Evolutionary conservation across 805 yeast species (phyloP).

Genomic region (Yamadazyma ubonensis): DNA sequence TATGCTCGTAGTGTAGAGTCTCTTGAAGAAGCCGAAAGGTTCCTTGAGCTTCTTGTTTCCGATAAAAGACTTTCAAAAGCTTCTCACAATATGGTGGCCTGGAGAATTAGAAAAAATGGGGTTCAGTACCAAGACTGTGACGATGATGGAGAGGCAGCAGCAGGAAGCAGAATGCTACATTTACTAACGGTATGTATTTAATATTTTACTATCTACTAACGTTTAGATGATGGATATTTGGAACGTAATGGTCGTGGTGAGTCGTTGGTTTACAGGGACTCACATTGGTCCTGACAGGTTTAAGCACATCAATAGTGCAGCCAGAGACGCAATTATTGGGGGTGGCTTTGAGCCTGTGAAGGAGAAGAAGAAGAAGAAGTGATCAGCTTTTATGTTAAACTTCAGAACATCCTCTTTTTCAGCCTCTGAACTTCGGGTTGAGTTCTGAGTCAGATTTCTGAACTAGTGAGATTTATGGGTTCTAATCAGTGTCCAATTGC

Average conservation of each 20-base stretch:
- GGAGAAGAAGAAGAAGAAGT: constrained; percentile 26
- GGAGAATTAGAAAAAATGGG: constrained; percentile 63
- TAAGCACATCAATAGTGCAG: constrained; percentile 86
- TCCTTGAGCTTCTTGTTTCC: constrained; percentile 50
- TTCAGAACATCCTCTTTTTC: constrained; percentile 7
- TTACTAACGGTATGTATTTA: constrained; percentile 53
- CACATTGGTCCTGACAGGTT: constrained; percentile 93
- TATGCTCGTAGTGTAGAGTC: constrained; percentile 62
- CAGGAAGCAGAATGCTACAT: constrained; percentile 85
- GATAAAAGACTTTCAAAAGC: constrained; percentile 71
- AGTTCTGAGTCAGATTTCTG: no score
- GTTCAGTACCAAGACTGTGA: constrained; percentile 81
- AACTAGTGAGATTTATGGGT: no score
- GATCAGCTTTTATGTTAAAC: background rate
- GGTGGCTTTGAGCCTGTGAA: constrained; percentile 48
- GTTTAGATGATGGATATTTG: constrained; percentile 66
- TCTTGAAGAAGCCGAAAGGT: constrained; percentile 63
- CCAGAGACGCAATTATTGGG: constrained; percentile 75
- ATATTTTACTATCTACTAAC: constrained; percentile 10
- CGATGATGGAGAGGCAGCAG: constrained; percentile 97
- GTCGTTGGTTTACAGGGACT: constrained; percentile 91
- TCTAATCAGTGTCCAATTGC: no score
- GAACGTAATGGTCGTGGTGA: constrained; percentile 83
- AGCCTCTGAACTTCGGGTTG: constrained; percentile 6
- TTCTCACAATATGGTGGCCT: constrained; percentile 81